Base-by-base conservation (phyloP, 176 grass and related monocot genomes). In the Avena eriantha region DNA sequence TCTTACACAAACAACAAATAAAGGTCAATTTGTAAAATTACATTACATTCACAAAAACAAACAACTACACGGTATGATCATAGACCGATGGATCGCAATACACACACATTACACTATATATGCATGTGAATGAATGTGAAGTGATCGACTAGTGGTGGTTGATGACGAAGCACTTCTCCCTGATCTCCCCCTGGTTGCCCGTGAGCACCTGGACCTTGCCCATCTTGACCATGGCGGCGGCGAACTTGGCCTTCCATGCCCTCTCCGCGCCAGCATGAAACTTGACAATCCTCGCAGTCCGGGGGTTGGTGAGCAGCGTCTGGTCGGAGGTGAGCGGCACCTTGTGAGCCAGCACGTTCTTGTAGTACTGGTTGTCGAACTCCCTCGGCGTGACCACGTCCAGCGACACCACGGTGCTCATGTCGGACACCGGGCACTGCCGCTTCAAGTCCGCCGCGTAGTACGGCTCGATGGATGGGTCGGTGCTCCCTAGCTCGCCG, bases 291-390 rank as follows among this genome's bases (percentile, higher is more conserved):
- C 34, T 36, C 2, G 65, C 65, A 0, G 90, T 92, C 54, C 1
- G 2, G 1, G 19, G 8, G 29, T 2, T 73, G 7, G 50, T 48
- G 46, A 83, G 85, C 53, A 92, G 77, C 33, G 71, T 73, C 73
- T 95, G 82, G 87, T 95, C 93, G 16, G 90, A 95, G 12, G 10
- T 50, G 82, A 95, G 66, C 17, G 80, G 51, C 17, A 84, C 87
- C 74, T 70, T 71, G 8, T 47, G 66, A 3, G 18, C 66, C 0
- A 90, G 11, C 46, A 95, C 73, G 60, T 95, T 86, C 73, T 88
- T 87, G 93, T 80, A 95, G 82, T 95, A 95, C 69, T 81, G 69
- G 51, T 80, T 84, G 86, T 93, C 88, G 33, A 90, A 72, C 5
- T 10, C 57, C 33, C 39, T 10, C 4, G 88, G 83, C 4, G 83